Base-by-base conservation (phyloP, 2,329 filamentous ascomycete species). In the Tolypocladium endophyticum region DNA sequence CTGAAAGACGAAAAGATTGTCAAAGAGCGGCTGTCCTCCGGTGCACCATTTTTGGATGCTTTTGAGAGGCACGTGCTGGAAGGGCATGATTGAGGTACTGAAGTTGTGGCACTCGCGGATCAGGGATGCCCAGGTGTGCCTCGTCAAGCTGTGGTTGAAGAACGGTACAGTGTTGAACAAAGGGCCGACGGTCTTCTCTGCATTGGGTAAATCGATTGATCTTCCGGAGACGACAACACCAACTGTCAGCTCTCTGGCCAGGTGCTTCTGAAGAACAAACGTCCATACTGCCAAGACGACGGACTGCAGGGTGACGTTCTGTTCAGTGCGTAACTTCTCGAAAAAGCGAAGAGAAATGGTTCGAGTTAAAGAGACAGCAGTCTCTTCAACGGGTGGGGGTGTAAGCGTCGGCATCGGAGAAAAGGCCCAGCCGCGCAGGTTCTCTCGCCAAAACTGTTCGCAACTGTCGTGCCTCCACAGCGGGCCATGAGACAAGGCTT, bases 111-210 rank as follows among this genome's bases (percentile, higher is more conserved):
- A 90, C 57, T 77, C 74, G 20, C 74, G 77, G 28, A 91, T 76
- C 1, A 91, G 71, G 0, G 82, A 78, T 0, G 74, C 69, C 84
- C 88, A 91, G 0, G 79, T 84, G 5, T 80, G 75, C 0, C 72
- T 67, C 0, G 70, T 63, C 8, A 73, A 62, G 18, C 81, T 64
- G 7, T 74, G 68, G 39, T 85, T 73, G 59, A 83, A 79, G 69
- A 88, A 91, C 0, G 92, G 91, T 1, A 97, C 76, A 0, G 92
- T 96, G 69, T 97, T 97, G 79, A 97, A 96, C 25, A 97, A 75
- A 0, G 93, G 92, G 0, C 92, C 93, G 50, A 94, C 81, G 0
- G 89, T 83, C 28, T 78, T 69, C 55, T 92, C 87, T 2, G 86
- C 81, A 2, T 78, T 78, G 9, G 87, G 80, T 16, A 91, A 74